Evolutionary conservation across 2,329 filamentous ascomycete genomes (phyloP), one percentile per base, ranked within the genome.

Genomic region (Purpureocillium takamizusanense): DNA sequence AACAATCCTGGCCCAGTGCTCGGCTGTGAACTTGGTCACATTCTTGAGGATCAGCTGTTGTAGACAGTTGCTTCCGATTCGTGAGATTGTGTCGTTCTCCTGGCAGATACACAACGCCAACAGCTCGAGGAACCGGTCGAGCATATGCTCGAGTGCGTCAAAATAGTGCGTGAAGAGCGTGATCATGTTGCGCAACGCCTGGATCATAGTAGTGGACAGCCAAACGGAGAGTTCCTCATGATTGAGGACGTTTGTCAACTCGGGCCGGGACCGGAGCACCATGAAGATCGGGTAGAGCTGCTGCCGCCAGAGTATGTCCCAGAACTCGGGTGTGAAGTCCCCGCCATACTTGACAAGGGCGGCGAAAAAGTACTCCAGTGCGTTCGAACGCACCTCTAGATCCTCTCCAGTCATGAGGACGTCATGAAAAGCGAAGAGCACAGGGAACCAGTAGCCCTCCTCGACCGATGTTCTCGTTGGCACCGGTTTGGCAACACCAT

Each of bases 331-430:
- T 4, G 90, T 88, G 52, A 95, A 99, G 49, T 87, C 85, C 14
- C 86, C 85, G 28, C 94, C 92, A 50, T 97, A 92, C 45, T 78
- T 80, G 42, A 95, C 81, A 7, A 99, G 71, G 0, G 88, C 88
- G 42, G 97, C 90, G 52, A 99, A 99, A 44, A 98, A 87, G 61
- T 97, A 98, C 50, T 89, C 94, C 31, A 98, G 71, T 3, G 94
- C 92, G 62, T 78, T 81, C 2, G 78, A 95, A 42, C 92, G 83
- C 31, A 97, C 92, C 62, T 99, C 92, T 14, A 99, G 73, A 57
- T 99, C 92, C 61, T 98, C 94, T 3, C 94, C 92, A 2, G 92
- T 98, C 92, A 99, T 99, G 35, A 99, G 68, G 16, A 98, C 89
- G 59, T 98, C 92, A 57, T 99, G 92, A 69, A 98, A 98, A 3